Evolutionary conservation across 23 red algal genomes (phyloP), one percentile per base, ranked within the genome.

Genomic region (Gracilaria domingensis): DNA sequence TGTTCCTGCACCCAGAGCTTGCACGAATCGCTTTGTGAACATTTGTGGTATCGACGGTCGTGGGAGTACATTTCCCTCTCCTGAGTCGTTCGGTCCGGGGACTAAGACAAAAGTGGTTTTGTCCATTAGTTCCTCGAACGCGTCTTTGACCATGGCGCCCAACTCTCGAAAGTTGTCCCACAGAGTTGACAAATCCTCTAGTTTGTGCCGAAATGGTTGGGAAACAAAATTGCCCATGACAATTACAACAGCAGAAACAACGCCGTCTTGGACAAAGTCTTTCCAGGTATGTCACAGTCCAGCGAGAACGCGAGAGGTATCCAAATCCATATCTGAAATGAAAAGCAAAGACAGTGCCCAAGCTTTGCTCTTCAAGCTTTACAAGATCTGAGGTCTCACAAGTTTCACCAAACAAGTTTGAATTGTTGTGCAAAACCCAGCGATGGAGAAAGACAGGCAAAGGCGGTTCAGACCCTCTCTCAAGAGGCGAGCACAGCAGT

Each of bases 211-310:
- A 37, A 79, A 91, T 2, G 62, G 75, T 54, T 88, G 89, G 26
- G 95, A 97, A 36, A 94, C 42, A 77, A 97, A 97, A 42, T 84
- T 85, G 18, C 95, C 95, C 95, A 97, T 97, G 30, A 97, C 59
- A 1, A 91, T 25, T 8, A 97, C 54, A 13, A 90, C 55, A 47
- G 82, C 64, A 6, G 95, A 90, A 42, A 84, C 33, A 33, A 80
- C 39, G 20, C 49, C 51, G 76, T 91, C 91, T 34, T 73, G 48
- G 29, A 87, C 73, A 81, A 83, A 88, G 0, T 85, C 76, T 50
- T 56, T 30, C 30, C 93, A 97, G 26, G 94, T 81, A 37, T 66
- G 80, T 29, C 79, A 37, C 44, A 97, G 44, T n/a, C n/a, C n/a
- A n/a, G n/a, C n/a, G n/a, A n/a, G n/a, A n/a, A n/a, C n/a, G n/a